Conservation (phyloP, 2,329 filamentous ascomycete species). For the Thermoascus crustaceus region DNA sequence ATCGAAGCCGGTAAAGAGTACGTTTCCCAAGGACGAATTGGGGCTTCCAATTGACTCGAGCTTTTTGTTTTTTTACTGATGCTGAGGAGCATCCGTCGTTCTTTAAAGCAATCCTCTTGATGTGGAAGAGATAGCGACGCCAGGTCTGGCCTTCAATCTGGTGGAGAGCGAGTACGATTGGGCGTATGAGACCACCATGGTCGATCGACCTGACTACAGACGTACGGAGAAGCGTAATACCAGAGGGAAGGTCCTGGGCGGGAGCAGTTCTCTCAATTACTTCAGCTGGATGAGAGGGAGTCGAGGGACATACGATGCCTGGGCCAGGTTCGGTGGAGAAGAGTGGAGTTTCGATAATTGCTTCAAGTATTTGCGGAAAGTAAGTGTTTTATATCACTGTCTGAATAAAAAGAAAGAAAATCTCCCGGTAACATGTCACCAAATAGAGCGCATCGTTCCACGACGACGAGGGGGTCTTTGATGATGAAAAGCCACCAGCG, state of each 20-base stretch:
- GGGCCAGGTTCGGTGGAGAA: slow-evolving; percentile 38
- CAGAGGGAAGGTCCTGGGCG: slow-evolving; percentile 52
- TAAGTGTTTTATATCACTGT: too few species aligned
- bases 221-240: slow-evolving; percentile 58
- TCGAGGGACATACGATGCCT: slow-evolving; percentile 48
- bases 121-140: slow-evolving; percentile 48
- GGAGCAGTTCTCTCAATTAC: slow-evolving; percentile 53
- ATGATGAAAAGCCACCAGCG: slow-evolving; percentile 40
- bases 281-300: slow-evolving; percentile 56
- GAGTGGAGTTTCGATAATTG: slow-evolving; percentile 51
- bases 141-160: slow-evolving; percentile 48
- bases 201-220: slow-evolving; percentile 48
- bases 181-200: slow-evolving; percentile 55
- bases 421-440: too few species aligned
- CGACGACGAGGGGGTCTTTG: slow-evolving; percentile 44
- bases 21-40: too few species aligned
- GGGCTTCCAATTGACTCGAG: too few species aligned
- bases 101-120: too few species aligned
- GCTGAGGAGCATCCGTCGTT: too few species aligned
- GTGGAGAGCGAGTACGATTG: slow-evolving; percentile 53
- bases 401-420: too few species aligned
- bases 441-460: slow-evolving; percentile 51
- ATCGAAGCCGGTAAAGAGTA: slow-evolving; percentile 29
- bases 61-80: too few species aligned
- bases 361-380: slow-evolving; percentile 48